These are phyloP conservation scores for Cordyceps javanica DNA, from an alignment of 2,329 filamentous ascomycete species.

Conservation along the genomic window DNA sequence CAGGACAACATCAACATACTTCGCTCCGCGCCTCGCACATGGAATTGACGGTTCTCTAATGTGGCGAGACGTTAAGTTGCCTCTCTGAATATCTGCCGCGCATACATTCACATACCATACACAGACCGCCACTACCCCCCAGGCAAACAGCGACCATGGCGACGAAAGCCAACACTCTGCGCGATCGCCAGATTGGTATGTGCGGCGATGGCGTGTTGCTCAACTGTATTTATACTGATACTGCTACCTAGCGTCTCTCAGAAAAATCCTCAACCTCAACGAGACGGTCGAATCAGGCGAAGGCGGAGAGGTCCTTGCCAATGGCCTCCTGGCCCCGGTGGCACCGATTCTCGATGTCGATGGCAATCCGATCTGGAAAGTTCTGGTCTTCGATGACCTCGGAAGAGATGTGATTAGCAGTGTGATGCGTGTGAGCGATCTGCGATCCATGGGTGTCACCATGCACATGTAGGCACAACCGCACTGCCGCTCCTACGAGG, in stretches of 20 bases:
- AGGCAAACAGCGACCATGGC: constrained; percentile 30
- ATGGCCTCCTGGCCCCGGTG: constrained; percentile 59
- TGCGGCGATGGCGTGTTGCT: background rate
- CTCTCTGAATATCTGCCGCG: background rate
- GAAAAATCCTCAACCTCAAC: constrained; percentile 94
- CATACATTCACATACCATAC: background rate
- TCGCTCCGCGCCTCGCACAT: constrained; percentile 6
- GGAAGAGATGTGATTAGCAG: constrained; percentile 96
- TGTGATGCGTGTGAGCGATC: constrained; percentile 86
- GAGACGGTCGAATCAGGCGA: constrained; percentile 57
- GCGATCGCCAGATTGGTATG: constrained; percentile 46
- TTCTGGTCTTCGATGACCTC: constrained; percentile 86
- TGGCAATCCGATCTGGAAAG: constrained; percentile 95
- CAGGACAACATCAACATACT: constrained; percentile 1
- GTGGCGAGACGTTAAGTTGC: background rate
- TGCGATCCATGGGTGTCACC: constrained; percentile 89
- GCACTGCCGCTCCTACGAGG: background rate
- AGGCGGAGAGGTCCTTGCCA: constrained; percentile 56
- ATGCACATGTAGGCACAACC: constrained; percentile 69
- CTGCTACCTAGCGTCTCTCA: constrained; percentile 70
- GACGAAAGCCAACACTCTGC: constrained; percentile 39
- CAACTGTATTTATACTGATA: constrained; percentile 5
- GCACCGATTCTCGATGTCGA: constrained; percentile 80
- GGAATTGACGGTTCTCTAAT: background rate
- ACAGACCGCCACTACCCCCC: background rate